Evolutionary conservation across 2,329 filamentous ascomycete genomes (phyloP).

Genomic region (Botryotinia calthae): DNA sequence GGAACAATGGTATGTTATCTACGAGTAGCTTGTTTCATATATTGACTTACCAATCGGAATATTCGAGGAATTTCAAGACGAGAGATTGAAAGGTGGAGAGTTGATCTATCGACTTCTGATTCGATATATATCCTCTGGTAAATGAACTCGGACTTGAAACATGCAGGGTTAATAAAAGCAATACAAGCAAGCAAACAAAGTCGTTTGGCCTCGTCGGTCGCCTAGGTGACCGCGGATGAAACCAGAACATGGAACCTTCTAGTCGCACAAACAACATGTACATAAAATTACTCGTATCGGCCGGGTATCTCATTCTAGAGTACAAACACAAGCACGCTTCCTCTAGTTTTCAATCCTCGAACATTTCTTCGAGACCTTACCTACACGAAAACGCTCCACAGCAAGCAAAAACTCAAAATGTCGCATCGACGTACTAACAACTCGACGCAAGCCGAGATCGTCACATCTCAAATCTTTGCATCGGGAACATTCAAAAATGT

Average conservation of each 20-base stretch:
- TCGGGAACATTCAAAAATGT: conserved; percentile 22
- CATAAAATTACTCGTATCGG: background rate
- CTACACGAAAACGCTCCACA: background rate
- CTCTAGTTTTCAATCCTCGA: background rate
- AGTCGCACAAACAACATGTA: background rate
- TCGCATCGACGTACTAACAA: background rate
- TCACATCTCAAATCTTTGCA: conserved; percentile 1
- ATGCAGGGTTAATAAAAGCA: background rate
- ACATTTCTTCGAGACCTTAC: background rate
- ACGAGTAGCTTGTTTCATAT: background rate
- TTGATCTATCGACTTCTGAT: background rate
- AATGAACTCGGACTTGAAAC: background rate
- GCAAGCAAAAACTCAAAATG: background rate
- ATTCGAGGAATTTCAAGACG: background rate
- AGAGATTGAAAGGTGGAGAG: background rate
- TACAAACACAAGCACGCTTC: background rate
- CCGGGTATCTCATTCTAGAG: background rate
- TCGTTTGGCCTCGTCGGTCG: background rate
- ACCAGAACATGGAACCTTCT: background rate
- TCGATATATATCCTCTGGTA: background rate
- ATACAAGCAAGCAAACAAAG: background rate
- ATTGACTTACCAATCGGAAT: background rate
- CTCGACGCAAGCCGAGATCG: background rate
- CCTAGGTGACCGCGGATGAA: background rate
- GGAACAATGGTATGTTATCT: background rate